phyloP scores from a whole-genome alignment of 768 basidiomycete genomes.

The Imleria badia region DNA sequence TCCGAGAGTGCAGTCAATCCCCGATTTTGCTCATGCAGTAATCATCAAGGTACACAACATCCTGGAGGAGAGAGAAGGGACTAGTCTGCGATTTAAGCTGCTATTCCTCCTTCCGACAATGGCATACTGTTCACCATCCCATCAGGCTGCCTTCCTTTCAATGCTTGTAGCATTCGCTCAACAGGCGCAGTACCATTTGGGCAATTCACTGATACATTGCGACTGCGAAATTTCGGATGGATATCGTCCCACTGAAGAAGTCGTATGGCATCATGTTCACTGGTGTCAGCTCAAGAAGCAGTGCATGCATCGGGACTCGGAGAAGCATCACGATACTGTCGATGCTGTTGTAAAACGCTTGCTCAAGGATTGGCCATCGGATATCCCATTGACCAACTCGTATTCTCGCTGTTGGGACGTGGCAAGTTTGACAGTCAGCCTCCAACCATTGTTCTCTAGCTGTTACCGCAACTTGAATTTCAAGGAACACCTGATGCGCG shows the following conservation, averaged over 20 bases:
- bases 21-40: neutral
- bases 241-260: conserved; percentile 3
- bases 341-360: neutral
- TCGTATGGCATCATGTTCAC: neutral
- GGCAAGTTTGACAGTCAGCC: neutral
- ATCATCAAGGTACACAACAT: neutral
- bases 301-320: too few species aligned
- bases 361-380: conserved; percentile 11
- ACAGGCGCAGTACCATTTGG: neutral
- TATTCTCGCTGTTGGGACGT: neutral
- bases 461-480: conserved; percentile 9
- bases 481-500: neutral
- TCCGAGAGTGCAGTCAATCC: neutral
- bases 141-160: conserved; percentile 15
- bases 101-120: conserved; percentile 6
- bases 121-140: conserved; percentile 19
- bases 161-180: conserved; percentile 31
- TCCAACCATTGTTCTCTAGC: conserved; percentile 10
- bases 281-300: too few species aligned
- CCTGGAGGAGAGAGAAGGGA: neutral
- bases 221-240: conserved; percentile 10
- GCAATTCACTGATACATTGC: neutral
- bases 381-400: neutral
- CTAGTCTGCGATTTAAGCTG: neutral
- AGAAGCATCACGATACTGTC: too few species aligned